These are phyloP conservation scores for Boletus speciosus DNA, from an alignment of 768 basidiomycete species.

Conservation along the genomic window DNA sequence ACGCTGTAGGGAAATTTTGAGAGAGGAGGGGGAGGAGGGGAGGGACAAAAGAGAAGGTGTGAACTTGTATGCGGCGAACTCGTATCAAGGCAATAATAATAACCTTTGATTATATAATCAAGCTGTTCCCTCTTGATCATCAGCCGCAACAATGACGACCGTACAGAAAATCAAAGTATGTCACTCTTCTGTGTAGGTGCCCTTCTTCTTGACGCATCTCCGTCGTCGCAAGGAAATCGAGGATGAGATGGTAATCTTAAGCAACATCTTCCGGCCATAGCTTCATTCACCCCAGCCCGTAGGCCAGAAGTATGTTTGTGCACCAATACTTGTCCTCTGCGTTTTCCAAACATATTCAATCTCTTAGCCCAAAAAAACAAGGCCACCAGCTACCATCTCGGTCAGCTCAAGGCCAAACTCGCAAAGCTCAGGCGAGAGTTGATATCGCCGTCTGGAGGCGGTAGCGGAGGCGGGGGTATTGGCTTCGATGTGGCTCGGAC, in stretches of 20 bases:
- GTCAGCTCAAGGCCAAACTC: constrained; percentile 96
- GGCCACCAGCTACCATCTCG: constrained; percentile 93
- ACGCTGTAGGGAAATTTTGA: constrained; percentile 14
- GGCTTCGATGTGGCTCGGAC: constrained; percentile 99
- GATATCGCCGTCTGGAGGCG: constrained; percentile 69
- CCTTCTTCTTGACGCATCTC: constrained; percentile 7
- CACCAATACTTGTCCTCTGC: constrained; percentile 8
- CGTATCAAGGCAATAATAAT: constrained; percentile 6
- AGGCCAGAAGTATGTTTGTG: constrained; percentile 73
- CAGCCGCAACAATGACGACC: constrained; percentile 61
- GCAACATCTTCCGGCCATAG: constrained; percentile 10
- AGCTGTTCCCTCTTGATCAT: background rate
- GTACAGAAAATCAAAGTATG: constrained; percentile 84
- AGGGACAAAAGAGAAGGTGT: constrained; percentile 9
- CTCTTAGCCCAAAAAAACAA: constrained; percentile 89
- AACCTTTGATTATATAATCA: constrained; percentile 17
- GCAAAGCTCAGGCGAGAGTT: constrained; percentile 96
- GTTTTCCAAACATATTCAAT: constrained; percentile 12
- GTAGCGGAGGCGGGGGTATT: constrained; percentile 83
- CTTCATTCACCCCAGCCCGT: constrained; percentile 29
- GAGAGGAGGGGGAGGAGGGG: constrained; percentile 6
- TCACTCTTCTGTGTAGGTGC: constrained; percentile 17
- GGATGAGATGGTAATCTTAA: constrained; percentile 85
- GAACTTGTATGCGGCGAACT: background rate
- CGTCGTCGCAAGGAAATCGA: constrained; percentile 69